phyloP scores from a whole-genome alignment of 106 monocot species.

The Hemerocallis citrina region DNA sequence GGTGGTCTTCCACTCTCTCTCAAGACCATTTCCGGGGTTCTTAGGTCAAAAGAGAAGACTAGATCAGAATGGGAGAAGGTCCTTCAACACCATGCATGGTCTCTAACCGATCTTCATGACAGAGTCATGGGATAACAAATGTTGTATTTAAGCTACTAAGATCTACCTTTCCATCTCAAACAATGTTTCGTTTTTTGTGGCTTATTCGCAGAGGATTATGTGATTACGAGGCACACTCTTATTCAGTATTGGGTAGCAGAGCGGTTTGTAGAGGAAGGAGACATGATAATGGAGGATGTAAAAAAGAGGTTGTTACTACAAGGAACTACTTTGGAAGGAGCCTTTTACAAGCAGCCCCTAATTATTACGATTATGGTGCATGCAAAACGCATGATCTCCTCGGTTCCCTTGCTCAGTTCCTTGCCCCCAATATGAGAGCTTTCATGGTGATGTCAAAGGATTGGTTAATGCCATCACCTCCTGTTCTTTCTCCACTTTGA shows the following conservation, averaged over 20 bases:
- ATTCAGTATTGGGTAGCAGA: conserved; percentile 20
- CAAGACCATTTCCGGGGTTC: conserved; percentile 11
- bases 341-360: conserved; percentile 10
- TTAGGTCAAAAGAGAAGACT: conserved; percentile 5
- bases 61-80: conserved; percentile 19
- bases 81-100: conserved; percentile 15
- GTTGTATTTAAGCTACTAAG: conserved; percentile 32
- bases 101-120: conserved; percentile 12
- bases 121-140: conserved; percentile 9
- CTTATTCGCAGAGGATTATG: conserved; percentile 8
- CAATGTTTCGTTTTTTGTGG: conserved; percentile 31
- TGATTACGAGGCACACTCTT: not conserved
- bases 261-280: conserved; percentile 3
- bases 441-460: not conserved
- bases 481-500: not conserved
- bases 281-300: conserved; percentile 8
- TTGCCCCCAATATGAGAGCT: conserved; percentile 14
- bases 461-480: not conserved
- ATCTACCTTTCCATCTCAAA: conserved; percentile 25
- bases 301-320: conserved; percentile 14
- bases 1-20: conserved; percentile 14
- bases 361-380: not conserved
- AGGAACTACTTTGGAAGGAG: conserved; percentile 20
- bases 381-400: conserved; percentile 35
- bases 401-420: conserved; percentile 14